Evolutionary conservation across 371 early-diverging fungal genomes (phyloP).

Genomic region (Mortierella sp.): DNA sequence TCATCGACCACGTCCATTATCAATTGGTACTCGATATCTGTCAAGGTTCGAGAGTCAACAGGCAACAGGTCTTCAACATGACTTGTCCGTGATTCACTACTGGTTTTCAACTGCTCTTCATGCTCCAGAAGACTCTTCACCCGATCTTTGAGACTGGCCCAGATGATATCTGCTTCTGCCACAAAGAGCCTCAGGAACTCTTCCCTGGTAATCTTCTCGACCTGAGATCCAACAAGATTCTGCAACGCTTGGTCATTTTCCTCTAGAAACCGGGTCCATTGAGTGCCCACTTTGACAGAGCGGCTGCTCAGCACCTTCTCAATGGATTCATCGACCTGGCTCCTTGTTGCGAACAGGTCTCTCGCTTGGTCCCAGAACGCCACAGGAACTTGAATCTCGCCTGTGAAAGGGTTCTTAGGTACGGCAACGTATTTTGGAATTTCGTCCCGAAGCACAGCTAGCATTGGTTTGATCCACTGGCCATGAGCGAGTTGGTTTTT

Average conservation of each 20-base stretch:
- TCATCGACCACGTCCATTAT: slow-evolving; percentile 37
- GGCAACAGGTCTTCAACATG: background rate
- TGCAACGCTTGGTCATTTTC: slow-evolving; percentile 18
- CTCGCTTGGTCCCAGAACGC: slow-evolving; percentile 20
- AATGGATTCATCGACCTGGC: background rate
- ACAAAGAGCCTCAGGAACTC: slow-evolving; percentile 16
- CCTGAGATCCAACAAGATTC: slow-evolving; percentile 4
- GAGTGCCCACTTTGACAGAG: no score
- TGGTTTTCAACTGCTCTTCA: background rate
- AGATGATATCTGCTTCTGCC: slow-evolving; percentile 18
- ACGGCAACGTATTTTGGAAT: slow-evolving; percentile 1
- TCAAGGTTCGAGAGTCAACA: background rate
- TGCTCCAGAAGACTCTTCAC: background rate
- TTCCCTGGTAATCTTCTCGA: slow-evolving; percentile 7
- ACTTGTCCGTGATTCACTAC: background rate
- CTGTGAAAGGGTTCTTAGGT: slow-evolving; percentile 5
- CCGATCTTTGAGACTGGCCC: slow-evolving; percentile 11
- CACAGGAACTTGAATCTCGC: slow-evolving; percentile 6
- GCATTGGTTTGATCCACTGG: no score
- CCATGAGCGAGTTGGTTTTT: background rate
- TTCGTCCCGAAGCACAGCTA: background rate
- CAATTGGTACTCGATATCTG: background rate
- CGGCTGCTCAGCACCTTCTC: background rate
- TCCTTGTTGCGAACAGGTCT: slow-evolving; percentile 3
- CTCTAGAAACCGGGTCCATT: no score